Conservation (phyloP, 306 rosid genomes). For the Argentina anserina region DNA sequence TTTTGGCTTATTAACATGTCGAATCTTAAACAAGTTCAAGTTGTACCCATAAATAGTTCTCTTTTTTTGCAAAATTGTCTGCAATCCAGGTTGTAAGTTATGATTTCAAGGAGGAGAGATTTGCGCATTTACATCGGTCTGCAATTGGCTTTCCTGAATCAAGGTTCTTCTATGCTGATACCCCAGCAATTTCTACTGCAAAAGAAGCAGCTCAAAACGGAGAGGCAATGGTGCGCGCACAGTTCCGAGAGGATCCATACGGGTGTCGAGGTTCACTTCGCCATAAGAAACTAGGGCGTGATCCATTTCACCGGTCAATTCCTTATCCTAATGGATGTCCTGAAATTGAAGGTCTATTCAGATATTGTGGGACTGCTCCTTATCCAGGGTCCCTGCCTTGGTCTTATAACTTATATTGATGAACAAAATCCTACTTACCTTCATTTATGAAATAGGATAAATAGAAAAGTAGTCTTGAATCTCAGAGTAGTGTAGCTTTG, state of each 20-base stretch:
- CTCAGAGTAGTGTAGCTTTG: not conserved
- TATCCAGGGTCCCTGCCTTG: constrained; percentile 73
- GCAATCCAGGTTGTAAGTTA: constrained; percentile 76
- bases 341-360: constrained; percentile 82
- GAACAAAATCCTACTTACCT: not conserved
- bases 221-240: constrained; percentile 74
- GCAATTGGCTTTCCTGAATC: constrained; percentile 86
- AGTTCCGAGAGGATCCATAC: constrained; percentile 73
- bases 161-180: constrained; percentile 75
- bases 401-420: constrained; percentile 24
- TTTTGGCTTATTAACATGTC: not conserved
- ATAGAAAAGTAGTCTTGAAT: constrained; percentile 1
- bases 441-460: constrained; percentile 9
- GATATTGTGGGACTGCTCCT: constrained; percentile 72
- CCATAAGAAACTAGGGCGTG: constrained; percentile 70
- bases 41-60: not conserved
- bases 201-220: constrained; percentile 73
- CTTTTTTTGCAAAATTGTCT: not conserved
- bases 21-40: not conserved
- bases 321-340: constrained; percentile 92
- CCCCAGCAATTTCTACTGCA: constrained; percentile 60
- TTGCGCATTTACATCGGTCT: constrained; percentile 75
- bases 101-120: constrained; percentile 83
- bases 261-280: constrained; percentile 79
- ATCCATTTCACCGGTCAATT: constrained; percentile 84